These are phyloP conservation scores for Lagenidium giganteum DNA, from an alignment of 352 stramenopile species.

Conservation along the genomic window DNA sequence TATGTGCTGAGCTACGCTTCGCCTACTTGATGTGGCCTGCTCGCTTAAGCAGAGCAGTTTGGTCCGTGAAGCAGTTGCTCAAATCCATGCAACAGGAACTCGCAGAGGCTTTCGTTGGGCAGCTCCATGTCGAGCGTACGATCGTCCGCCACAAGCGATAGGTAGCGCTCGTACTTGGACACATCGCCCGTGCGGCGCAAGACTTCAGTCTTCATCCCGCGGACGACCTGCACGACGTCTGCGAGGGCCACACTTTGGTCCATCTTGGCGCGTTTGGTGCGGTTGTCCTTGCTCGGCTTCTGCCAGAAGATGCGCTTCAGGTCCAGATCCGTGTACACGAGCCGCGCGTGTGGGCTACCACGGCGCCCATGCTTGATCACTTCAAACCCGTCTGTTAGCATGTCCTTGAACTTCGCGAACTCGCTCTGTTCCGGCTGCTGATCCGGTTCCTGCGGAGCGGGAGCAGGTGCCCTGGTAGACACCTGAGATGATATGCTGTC, in stretches of 20 bases:
- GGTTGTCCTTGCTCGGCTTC: constrained; percentile 54
- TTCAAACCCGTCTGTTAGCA: constrained; percentile 68
- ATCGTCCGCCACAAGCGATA: constrained; percentile 65
- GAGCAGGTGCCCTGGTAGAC: no score
- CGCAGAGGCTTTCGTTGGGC: constrained; percentile 38
- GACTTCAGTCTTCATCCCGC: constrained; percentile 74
- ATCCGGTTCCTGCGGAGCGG: no score
- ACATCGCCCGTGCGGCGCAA: constrained; percentile 71
- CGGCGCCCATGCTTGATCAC: constrained; percentile 69
- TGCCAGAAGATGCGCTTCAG: constrained; percentile 82
- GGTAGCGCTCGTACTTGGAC: constrained; percentile 61
- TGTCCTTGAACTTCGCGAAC: constrained; percentile 52
- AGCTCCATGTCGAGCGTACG: constrained; percentile 70
- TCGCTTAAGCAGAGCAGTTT: no score
- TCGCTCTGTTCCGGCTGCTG: no score
- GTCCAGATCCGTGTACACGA: constrained; percentile 68
- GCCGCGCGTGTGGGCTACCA: constrained; percentile 52
- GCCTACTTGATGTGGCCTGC: constrained; percentile 1
- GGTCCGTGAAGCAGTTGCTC: constrained; percentile 42
- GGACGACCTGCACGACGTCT: constrained; percentile 66
- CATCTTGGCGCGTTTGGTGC: constrained; percentile 56
- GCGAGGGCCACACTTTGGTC: constrained; percentile 64
- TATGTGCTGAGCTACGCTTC: not conserved
- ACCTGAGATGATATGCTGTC: no score
- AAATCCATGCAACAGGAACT: constrained; percentile 56